Evolutionary conservation across 2,329 filamentous ascomycete genomes (phyloP).

Genomic region (Exophiala phaeomuriformis): DNA sequence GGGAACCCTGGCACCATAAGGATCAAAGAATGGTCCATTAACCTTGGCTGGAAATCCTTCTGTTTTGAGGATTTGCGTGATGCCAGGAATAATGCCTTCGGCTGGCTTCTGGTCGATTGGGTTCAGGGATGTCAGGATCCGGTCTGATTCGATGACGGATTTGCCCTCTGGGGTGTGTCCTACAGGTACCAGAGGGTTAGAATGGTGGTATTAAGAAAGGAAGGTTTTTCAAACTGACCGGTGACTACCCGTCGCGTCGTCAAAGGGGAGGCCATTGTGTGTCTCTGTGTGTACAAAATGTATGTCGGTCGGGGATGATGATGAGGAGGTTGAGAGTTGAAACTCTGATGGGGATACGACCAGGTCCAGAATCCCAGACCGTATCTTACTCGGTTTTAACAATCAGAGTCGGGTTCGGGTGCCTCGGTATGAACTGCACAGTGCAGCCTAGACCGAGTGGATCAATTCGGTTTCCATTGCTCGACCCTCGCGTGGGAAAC

Average conservation of each 20-base stretch:
- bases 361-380: too few species aligned
- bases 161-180: slow-evolving; percentile 1
- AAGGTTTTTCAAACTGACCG: neutral
- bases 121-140: neutral
- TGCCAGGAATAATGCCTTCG: slow-evolving; percentile 10
- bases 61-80: slow-evolving; percentile 24
- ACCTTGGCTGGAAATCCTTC: slow-evolving; percentile 19
- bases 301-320: too few species aligned
- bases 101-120: neutral
- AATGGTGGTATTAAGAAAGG: neutral
- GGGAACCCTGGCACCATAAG: neutral
- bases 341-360: too few species aligned
- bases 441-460: too few species aligned
- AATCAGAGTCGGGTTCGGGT: too few species aligned
- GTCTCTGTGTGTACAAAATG: neutral
- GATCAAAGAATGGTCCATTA: slow-evolving; percentile 21
- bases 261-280: neutral
- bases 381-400: too few species aligned
- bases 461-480: too few species aligned
- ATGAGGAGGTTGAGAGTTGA: too few species aligned
- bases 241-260: neutral
- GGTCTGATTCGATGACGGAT: slow-evolving; percentile 1
- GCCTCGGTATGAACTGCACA: too few species aligned
- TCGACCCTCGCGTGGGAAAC: too few species aligned
- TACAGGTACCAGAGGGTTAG: neutral